phyloP scores from a whole-genome alignment of 1,284 basidiomycete genomes.

The Microbotryum scabiosae region DNA sequence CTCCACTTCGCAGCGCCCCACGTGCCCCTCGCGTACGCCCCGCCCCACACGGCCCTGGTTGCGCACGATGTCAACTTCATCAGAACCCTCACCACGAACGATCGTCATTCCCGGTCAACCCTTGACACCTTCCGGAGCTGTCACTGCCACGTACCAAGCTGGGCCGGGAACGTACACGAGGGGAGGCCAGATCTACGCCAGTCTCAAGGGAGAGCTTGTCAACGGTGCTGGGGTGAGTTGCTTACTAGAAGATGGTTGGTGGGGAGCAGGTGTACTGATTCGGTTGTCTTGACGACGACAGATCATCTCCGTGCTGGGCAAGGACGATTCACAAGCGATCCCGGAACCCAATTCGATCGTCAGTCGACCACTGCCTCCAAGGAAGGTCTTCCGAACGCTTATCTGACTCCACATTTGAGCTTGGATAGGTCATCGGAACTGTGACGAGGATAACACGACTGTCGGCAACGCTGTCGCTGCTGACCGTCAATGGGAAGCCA shows the following conservation, averaged over 20 bases:
- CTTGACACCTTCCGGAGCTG: constrained; percentile 51
- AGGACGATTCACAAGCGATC: constrained; percentile 39
- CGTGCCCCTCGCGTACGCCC: too few species aligned
- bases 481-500: constrained; percentile 82
- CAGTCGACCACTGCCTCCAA: too few species aligned
- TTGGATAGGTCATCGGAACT: constrained; percentile 64
- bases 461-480: constrained; percentile 79
- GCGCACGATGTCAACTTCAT: too few species aligned
- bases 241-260: constrained; percentile 16
- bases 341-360: constrained; percentile 42
- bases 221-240: constrained; percentile 60
- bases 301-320: constrained; percentile 38
- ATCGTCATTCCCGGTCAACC: constrained; percentile 73
- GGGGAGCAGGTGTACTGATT: background rate
- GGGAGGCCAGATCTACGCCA: constrained; percentile 60
- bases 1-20: too few species aligned
- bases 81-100: background rate
- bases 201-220: constrained; percentile 58
- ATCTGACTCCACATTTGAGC: constrained; percentile 53
- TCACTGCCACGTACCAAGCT: constrained; percentile 49
- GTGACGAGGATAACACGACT: constrained; percentile 77
- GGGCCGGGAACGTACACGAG: constrained; percentile 62
- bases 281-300: background rate
- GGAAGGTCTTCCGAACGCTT: too few species aligned
- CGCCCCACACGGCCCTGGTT: too few species aligned